These are phyloP conservation scores for Plasmodium gonderi DNA, from an alignment of 169 alveolate species.

Conservation along the genomic window DNA sequence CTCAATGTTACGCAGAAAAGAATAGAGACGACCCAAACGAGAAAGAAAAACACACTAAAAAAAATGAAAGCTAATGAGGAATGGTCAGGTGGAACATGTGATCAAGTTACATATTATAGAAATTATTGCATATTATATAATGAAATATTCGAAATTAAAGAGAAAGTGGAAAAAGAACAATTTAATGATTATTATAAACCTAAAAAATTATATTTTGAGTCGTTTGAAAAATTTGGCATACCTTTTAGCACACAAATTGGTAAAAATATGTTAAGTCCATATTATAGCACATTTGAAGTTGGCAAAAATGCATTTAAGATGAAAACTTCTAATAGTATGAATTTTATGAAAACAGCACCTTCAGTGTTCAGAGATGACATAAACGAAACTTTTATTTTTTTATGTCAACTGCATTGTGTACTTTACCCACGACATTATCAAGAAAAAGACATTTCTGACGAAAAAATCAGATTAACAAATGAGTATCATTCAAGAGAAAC, in stretches of 20 bases:
- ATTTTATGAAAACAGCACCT: not conserved
- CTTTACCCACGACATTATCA: not conserved
- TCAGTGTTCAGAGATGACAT: not conserved
- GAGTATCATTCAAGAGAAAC: not conserved
- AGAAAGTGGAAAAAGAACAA: not conserved
- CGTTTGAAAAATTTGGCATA: not conserved
- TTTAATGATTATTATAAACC: not conserved
- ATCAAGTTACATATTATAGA: not conserved
- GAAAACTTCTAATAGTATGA: not conserved
- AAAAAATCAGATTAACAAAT: not conserved
- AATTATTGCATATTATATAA: not conserved
- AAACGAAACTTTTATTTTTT: not conserved
- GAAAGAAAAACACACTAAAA: not conserved
- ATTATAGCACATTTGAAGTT: not conserved
- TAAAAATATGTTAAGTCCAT: not conserved
- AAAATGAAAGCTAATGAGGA: not conserved
- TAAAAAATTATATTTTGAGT: not conserved
- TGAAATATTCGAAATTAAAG: not conserved
- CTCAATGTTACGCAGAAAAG: too few species aligned
- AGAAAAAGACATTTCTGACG: not conserved
- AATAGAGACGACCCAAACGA: too few species aligned
- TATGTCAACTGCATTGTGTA: constrained; percentile 31
- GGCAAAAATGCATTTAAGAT: not conserved
- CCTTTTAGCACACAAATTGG: not conserved
- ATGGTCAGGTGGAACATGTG: not conserved